phyloP scores from a whole-genome alignment of 495 filamentous ascomycete species.

The Talaromyces borbonicus region DNA sequence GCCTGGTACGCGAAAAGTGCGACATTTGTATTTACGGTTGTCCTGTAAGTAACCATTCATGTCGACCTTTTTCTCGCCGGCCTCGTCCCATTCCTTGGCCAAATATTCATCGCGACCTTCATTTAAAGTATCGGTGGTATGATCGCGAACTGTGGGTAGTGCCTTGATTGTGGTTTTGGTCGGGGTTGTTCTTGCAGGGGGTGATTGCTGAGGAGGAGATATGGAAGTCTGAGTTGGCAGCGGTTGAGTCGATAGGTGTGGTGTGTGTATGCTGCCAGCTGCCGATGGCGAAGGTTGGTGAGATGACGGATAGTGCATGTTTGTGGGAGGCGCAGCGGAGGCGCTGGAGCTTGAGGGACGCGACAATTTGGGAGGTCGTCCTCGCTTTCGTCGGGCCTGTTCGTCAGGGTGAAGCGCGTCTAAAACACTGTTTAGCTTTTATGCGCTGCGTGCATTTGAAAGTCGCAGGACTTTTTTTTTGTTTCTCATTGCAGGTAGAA shows the following conservation, averaged over 20 bases:
- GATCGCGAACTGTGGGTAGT: conserved; percentile 88
- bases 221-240: conserved; percentile 46
- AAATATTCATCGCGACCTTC: conserved; percentile 93
- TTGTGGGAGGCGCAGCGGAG: not conserved
- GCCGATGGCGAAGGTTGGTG: conserved; percentile 42
- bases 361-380: conserved; percentile 64
- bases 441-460: not conserved
- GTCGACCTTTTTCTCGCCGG: conserved; percentile 88
- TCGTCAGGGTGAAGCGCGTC: conserved; percentile 37
- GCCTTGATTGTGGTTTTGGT: conserved; percentile 88
- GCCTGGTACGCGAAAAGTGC: conserved; percentile 86
- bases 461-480: not conserved
- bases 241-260: conserved; percentile 62
- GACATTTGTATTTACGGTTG: conserved; percentile 80
- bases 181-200: conserved; percentile 75
- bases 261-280: conserved; percentile 56
- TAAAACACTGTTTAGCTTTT: not conserved
- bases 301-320: conserved; percentile 19
- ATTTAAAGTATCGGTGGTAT: conserved; percentile 93
- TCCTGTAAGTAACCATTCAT: conserved; percentile 70
- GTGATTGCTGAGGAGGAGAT: conserved; percentile 63
- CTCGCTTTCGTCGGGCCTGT: conserved; percentile 75
- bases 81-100: conserved; percentile 82
- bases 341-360: conserved; percentile 40
- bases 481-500: conserved; percentile 1